phyloP scores from a whole-genome alignment of 1,284 basidiomycete species.

The Boletus smithii region DNA sequence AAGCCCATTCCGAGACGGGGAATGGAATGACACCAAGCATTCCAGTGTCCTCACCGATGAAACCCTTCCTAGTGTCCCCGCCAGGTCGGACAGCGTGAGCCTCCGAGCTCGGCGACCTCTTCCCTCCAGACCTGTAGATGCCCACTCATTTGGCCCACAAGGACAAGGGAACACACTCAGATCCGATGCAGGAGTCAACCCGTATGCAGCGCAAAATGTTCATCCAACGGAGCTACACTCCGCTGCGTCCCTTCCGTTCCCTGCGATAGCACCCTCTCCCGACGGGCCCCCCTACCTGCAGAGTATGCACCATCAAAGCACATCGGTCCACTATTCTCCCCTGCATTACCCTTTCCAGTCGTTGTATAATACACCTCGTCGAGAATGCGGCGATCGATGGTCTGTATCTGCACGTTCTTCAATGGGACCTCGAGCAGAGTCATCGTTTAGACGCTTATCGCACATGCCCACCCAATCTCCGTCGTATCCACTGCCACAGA shows the following conservation, averaged over 20 bases:
- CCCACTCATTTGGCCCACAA: too few relatives aligned
- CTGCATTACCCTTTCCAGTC: conserved; percentile 3
- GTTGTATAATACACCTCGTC: conserved; percentile 2
- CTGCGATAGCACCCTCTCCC: conserved; percentile 5
- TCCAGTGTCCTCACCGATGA: conserved; percentile 4
- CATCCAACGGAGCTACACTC: conserved; percentile 1
- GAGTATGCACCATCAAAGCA: conserved; percentile 8
- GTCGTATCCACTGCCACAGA: not conserved
- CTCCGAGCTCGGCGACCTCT: conserved; percentile 25
- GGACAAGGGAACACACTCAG: conserved; percentile 26
- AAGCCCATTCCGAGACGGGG: conserved; percentile 31
- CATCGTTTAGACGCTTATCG: conserved; percentile 10
- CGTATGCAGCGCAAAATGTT: too few relatives aligned
- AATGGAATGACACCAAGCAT: conserved; percentile 15
- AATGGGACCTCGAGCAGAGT: not conserved
- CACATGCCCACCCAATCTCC: too few relatives aligned
- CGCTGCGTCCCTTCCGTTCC: conserved; percentile 11
- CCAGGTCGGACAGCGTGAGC: not conserved
- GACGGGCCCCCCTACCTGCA: conserved; percentile 8
- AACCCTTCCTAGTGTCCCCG: conserved; percentile 2
- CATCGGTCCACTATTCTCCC: conserved; percentile 6
- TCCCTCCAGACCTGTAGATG: conserved; percentile 21
- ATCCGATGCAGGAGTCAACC: conserved; percentile 12
- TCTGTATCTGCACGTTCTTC: conserved; percentile 3
- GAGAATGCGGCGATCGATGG: conserved; percentile 6